phyloP scores from a whole-genome alignment of 306 rosid genomes.

The Betula pendula region DNA sequence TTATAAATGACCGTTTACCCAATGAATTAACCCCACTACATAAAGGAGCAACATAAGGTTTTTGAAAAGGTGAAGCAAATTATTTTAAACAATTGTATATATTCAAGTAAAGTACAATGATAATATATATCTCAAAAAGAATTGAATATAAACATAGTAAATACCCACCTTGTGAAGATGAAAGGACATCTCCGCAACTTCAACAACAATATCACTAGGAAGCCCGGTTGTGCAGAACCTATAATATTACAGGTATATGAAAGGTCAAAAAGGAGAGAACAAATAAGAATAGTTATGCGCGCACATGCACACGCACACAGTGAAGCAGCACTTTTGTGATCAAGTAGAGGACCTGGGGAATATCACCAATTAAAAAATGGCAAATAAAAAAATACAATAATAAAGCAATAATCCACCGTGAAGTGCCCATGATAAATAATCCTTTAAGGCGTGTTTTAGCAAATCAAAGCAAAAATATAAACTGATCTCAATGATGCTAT shows the following conservation, averaged over 20 bases:
- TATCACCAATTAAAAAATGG: background rate
- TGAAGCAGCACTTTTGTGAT: background rate
- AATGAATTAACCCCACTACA: background rate
- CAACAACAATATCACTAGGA: slow-evolving; percentile 90
- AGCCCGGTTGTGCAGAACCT: slow-evolving; percentile 99
- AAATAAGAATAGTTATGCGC: background rate
- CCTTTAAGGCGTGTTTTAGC: background rate
- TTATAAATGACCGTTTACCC: background rate
- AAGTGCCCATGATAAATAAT: background rate
- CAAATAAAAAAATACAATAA: background rate
- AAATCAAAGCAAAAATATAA: background rate
- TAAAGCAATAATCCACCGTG: too few species aligned
- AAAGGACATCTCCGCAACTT: slow-evolving; percentile 94
- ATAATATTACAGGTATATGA: slow-evolving; percentile 15
- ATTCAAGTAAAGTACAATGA: slow-evolving; percentile 2
- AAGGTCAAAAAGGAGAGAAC: background rate
- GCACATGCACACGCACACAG: background rate
- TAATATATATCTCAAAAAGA: slow-evolving; percentile 19
- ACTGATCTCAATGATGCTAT: background rate
- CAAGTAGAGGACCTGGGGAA: background rate
- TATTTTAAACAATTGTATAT: background rate
- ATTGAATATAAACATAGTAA: slow-evolving; percentile 10
- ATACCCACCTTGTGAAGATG: slow-evolving; percentile 90
- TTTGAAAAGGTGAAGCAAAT: background rate
- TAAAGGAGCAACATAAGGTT: background rate